Evolutionary conservation across 495 filamentous ascomycete genomes (phyloP).

Genomic region (Xylaria palmicola): DNA sequence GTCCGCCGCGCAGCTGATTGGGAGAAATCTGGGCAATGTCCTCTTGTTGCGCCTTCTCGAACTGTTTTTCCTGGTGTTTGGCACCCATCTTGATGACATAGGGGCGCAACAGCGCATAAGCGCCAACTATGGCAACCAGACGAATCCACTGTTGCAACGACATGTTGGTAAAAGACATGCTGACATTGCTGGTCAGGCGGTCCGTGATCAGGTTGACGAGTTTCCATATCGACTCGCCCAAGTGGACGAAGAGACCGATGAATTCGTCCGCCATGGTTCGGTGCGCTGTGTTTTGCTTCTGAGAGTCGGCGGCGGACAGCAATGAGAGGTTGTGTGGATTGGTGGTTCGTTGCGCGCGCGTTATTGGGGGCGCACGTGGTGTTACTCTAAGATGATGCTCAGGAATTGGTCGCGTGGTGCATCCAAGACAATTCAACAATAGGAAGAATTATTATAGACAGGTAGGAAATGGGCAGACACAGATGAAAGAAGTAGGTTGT

Average conservation of each 20-base stretch:
- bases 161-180: conserved; percentile 54
- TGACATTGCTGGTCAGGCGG: conserved; percentile 56
- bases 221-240: conserved; percentile 24
- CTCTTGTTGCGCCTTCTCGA: conserved; percentile 44
- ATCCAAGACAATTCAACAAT: not conserved
- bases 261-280: conserved; percentile 35
- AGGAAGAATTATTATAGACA: not conserved
- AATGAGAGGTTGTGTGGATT: conserved; percentile 2
- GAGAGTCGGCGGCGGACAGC: not conserved
- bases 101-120: conserved; percentile 65
- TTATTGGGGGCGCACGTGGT: not conserved
- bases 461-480: not conserved
- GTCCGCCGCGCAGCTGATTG: conserved; percentile 52
- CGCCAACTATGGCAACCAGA: conserved; percentile 58
- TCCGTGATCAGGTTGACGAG: conserved; percentile 31
- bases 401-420: not conserved
- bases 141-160: conserved; percentile 58
- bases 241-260: conserved; percentile 27
- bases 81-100: conserved; percentile 56
- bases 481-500: not conserved
- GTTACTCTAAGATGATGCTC: not conserved
- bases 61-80: conserved; percentile 42
- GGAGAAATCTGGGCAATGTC: conserved; percentile 43
- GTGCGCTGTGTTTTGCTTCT: not conserved
- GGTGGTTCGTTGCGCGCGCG: not conserved